Base-by-base conservation (phyloP, 2,329 filamentous ascomycete species). In the Ophiocordyceps australis region DNA sequence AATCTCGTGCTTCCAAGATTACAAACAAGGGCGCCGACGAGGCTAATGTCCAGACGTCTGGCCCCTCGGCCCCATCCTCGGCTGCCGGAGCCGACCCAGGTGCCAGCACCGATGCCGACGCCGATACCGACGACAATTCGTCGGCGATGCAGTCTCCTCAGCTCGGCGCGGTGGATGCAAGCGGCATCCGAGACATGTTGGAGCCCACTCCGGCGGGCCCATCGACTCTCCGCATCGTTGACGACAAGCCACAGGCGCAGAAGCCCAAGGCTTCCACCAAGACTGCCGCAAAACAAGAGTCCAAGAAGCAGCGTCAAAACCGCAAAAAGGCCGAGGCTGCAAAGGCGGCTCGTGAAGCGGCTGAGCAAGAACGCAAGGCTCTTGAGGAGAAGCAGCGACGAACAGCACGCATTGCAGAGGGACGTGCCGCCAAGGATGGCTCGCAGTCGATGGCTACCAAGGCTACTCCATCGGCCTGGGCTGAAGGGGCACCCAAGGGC, bases 261-360 rank as follows among this genome's bases (percentile, higher is more conserved):
- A 73, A 74, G 51, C 55, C 62, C 34, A 72, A 72, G 53, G 59
- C 65, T 40, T 54, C 60, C 36, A n/a, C n/a, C n/a, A 69, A 74
- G 55, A 56, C 62, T 21, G 60, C 67, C 35, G 72, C 80, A 48
- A 63, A 66, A 25, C 66, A 65, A 12, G 79, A 93, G 60, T 78
- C 76, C 13, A 94, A 94, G 75, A 94, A 94, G 62, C 81, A 92
- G 58, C 74, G 83, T 32, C 85, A 94, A 59, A 89, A 93, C 57
- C 70, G 75, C 38, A 72, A 77, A 58, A 94, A 93, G 70, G 73
- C 68, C 20, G 83, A 93, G 53, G 75, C 72, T 30, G 72, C 73
- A 41, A 89, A 81, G 61, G 59, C 62, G 17, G 62, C 68, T 30
- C 72, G 78, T 17, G 75, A 85, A 44, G 76, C 79, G 39, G 70